Conservation (phyloP, 306 rosid species). For the Casuarina cunninghamiana region DNA sequence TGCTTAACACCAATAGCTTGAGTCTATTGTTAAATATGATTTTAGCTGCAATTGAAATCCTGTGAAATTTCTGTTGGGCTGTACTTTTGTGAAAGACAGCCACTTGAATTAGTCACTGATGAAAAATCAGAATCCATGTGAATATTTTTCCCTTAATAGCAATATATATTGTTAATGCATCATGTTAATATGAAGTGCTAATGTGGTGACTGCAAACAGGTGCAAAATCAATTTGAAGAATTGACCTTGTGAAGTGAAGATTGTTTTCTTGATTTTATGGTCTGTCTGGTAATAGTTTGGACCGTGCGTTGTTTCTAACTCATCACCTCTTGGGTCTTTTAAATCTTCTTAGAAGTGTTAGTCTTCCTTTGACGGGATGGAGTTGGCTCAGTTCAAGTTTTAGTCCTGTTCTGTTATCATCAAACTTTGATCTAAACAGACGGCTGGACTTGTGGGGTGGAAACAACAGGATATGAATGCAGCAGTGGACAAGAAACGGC, state of each 20-base stretch:
- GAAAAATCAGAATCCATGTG: background rate
- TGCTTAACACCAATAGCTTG: background rate
- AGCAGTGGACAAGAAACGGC: background rate
- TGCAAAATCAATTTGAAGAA: slow-evolving; percentile 24
- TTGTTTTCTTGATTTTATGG: background rate
- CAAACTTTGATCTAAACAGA: background rate
- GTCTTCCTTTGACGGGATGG: background rate
- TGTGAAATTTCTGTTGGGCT: no score
- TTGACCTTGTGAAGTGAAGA: slow-evolving; percentile 22
- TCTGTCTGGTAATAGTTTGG: background rate
- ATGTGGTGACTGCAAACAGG: slow-evolving; percentile 32
- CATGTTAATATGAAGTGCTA: slow-evolving; percentile 17
- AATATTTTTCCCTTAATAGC: background rate
- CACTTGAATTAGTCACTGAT: no score
- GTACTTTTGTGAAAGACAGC: no score
- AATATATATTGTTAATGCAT: background rate
- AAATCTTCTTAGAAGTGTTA: background rate
- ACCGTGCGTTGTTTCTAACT: background rate
- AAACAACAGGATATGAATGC: no score
- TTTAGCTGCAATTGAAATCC: background rate
- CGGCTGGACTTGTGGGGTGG: background rate
- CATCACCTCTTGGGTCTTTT: background rate
- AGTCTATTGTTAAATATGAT: background rate
- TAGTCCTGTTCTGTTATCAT: background rate
- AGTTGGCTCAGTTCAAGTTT: background rate